These are phyloP conservation scores for Candida neerlandica DNA, from an alignment of 1,139 yeast genomes.

Conservation along the genomic window DNA sequence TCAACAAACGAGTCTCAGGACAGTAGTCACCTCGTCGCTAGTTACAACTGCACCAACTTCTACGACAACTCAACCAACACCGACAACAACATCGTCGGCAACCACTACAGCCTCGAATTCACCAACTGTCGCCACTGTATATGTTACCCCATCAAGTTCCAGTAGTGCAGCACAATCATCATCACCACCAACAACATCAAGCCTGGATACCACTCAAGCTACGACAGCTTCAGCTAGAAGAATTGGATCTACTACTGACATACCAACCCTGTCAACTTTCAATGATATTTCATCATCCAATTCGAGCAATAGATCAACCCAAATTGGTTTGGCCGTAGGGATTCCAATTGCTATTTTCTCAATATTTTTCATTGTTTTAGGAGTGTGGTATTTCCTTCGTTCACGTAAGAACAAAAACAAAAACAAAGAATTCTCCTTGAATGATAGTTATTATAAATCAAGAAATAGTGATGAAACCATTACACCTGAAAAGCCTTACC, in stretches of 20 bases:
- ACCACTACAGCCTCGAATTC: neutral
- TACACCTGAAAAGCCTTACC: conserved; percentile 14
- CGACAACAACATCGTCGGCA: neutral
- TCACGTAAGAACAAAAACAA: conserved; percentile 20
- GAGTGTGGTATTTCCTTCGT: conserved; percentile 25
- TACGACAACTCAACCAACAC: neutral
- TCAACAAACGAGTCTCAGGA: neutral
- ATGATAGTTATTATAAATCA: conserved; percentile 8
- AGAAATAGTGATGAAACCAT: conserved; percentile 11
- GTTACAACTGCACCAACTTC: neutral
- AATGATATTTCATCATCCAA: conserved; percentile 6
- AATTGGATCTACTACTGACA: conserved; percentile 6
- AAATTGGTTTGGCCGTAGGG: conserved; percentile 45
- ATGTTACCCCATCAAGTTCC: neutral
- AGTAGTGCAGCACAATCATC: neutral
- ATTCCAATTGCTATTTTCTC: conserved; percentile 42
- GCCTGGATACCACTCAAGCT: conserved; percentile 5
- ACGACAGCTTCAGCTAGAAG: conserved; percentile 7
- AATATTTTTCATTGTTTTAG: conserved; percentile 26
- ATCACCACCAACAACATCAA: neutral
- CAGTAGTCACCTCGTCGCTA: conserved; percentile 3
- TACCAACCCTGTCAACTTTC: conserved; percentile 7
- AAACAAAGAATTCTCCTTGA: conserved; percentile 11
- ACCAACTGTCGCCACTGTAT: neutral
- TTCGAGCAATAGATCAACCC: conserved; percentile 17